Evolutionary conservation across 352 stramenopile species (phyloP), one percentile per base, ranked within the genome.

Genomic region (Phytopythium litorale): DNA sequence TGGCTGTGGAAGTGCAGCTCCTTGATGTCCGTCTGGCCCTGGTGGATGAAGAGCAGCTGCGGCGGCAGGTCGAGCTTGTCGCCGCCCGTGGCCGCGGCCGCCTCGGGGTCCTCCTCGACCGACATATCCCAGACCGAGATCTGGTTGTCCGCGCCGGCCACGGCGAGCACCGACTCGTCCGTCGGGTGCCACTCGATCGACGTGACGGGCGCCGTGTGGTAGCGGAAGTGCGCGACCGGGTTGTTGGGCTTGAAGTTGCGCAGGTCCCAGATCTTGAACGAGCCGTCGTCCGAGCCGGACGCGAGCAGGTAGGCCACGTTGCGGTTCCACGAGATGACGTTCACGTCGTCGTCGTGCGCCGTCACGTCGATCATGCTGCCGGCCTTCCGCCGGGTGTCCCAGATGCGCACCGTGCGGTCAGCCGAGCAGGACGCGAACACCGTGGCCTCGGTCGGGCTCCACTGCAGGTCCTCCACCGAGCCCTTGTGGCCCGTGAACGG

Each of bases 31-130:
- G 88, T 92, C 67, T 98, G 97, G n/a, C 98, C 98, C 71, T 98
- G 97, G 81, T 99, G 97, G 57, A 99, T 97, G 82, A 99, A 99
- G 28, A 99, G 84, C 45, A 99, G 87, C 81, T 99, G 97, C 43
- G 97, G 94, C 35, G 97, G 97, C 69, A 99, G 81, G 58, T 98
- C 89, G 60, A 93, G 60, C 70, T 92, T 91, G n/a, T 77, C 73
- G 45, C 76, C 72, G 48, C 60, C 72, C 58, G 79, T 68, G 8
- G 68, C 70, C 32, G 76, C 76, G 4, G 67, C 65, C 43, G 66
- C 73, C 56, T 92, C 88, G 37, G 94, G 74, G 64, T 99, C 97
- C 71, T 98, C 96, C 88, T 99, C 98, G 33, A 99, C 96, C n/a
- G 88, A 98, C 74, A 99, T 93, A 81, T 99, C 98, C 89, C 98